Evolutionary conservation across 2,329 filamentous ascomycete genomes (phyloP), one percentile per base, ranked within the genome.

Genomic region (Leptographium wingfieldii): DNA sequence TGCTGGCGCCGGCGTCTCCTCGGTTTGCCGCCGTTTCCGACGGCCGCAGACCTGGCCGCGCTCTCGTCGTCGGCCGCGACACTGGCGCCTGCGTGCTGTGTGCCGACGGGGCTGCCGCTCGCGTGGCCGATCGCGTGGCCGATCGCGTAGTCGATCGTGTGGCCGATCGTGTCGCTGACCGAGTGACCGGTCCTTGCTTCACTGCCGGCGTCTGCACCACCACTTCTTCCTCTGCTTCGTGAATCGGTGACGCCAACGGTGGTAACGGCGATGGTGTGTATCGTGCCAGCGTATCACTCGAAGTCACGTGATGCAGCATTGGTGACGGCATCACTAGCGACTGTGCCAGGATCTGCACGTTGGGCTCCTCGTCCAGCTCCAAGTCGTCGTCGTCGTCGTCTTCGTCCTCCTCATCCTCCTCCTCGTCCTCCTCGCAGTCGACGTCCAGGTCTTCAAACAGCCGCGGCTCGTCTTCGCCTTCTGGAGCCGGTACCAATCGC

Each of bases 1-100:
- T 22, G 27, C 51, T 31, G 16, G 5, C 16, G 19, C 5, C 10
- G 63, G 58, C 59, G 2, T 62, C 65, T 14, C 70, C 68, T 14
- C 70, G 68, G 64, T 83, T 83, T 3, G 77, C 80, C 0, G 79
- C 78, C 1, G 78, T 74, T 12, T 72, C 71, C 2, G 76, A 79
- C 61, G 80, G 77, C 56, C 76, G 76, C 0, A 85, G 71, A 1
- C 60, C 61, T 3, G n/a, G 56, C 9, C 43, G 35, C 1, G 3
- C 49, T 55, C 38, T 16, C 35, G 10, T 35, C 22, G 52, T 9
- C 43, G 43, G n/a, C n/a, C 43, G 16, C 43, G 43, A n/a, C 38
- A 22, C 51, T 1, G 22, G 38, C 11, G 51, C 16, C 35, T 19
- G n/a, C 14, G 33, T 53, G 46, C 38, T 16, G 38, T 16, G 38